Conservation (phyloP, 768 basidiomycete species). For the Mycena belliarum region DNA sequence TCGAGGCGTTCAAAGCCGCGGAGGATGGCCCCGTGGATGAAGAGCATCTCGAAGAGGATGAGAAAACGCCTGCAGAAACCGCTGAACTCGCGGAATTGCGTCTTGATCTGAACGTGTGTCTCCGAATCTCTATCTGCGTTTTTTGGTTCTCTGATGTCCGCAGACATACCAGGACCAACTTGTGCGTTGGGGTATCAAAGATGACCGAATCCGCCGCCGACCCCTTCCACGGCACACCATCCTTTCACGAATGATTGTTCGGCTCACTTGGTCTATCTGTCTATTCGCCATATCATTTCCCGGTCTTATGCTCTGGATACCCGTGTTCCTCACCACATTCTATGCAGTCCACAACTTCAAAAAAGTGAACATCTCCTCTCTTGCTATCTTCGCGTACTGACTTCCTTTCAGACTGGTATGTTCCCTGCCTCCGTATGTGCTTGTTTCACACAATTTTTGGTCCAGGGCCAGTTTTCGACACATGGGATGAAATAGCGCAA, state of each 20-base stretch:
- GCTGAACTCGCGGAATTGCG: conserved; percentile 37
- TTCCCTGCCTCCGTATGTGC: too few relatives aligned
- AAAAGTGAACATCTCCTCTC: conserved; percentile 31
- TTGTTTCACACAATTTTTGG: too few relatives aligned
- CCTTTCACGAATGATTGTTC: conserved; percentile 62
- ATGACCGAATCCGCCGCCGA: conserved; percentile 73
- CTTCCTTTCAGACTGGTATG: conserved; percentile 37
- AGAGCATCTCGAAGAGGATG: conserved; percentile 26
- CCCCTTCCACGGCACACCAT: conserved; percentile 58
- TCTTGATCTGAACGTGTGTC: conserved; percentile 59
- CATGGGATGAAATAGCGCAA: conserved; percentile 88
- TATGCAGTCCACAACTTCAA: conserved; percentile 75
- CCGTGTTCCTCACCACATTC: conserved; percentile 71
- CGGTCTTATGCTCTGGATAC: conserved; percentile 81
- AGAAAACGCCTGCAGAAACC: conserved; percentile 26
- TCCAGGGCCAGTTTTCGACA: conserved; percentile 82
- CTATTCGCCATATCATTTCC: conserved; percentile 70
- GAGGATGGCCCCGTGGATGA: conserved; percentile 28
- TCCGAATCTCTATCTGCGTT: not conserved
- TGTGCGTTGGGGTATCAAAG: conserved; percentile 69
- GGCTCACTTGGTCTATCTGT: conserved; percentile 61
- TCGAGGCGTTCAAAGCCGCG: conserved; percentile 69
- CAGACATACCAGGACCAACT: conserved; percentile 79
- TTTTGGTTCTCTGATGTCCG: too few relatives aligned
- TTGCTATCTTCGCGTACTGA: not conserved